Evolutionary conservation across 805 yeast species (phyloP).

Genomic region (Lachancea lanzarotensis): DNA sequence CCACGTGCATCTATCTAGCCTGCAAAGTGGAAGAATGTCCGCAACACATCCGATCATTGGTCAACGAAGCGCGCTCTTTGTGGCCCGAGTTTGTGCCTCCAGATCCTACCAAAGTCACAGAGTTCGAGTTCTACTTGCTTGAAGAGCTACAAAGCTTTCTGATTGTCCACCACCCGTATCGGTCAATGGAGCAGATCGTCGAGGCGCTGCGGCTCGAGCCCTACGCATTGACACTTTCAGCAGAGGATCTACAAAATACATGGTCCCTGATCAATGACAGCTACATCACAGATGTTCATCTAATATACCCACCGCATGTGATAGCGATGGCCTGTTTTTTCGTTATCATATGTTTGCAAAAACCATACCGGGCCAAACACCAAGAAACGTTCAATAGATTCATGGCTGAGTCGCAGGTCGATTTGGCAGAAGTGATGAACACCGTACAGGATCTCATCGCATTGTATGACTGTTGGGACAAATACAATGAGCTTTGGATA

Average conservation of each 20-base stretch:
- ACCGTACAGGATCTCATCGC: constrained; percentile 80
- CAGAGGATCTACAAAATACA: constrained; percentile 71
- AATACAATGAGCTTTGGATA: constrained; percentile 64
- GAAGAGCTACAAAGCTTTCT: constrained; percentile 76
- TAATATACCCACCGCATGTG: constrained; percentile 83
- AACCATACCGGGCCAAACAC: constrained; percentile 7
- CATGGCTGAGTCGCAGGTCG: constrained; percentile 69
- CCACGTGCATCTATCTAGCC: constrained; percentile 83
- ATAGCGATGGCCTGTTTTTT: constrained; percentile 79
- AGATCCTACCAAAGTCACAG: constrained; percentile 86
- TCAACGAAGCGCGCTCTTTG: constrained; percentile 75
- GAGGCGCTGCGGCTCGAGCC: constrained; percentile 35
- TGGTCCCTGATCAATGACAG: constrained; percentile 91
- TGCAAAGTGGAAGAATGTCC: constrained; percentile 96
- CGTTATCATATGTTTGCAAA: constrained; percentile 46
- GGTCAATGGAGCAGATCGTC: constrained; percentile 49
- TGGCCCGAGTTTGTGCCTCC: constrained; percentile 96
- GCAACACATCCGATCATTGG: constrained; percentile 78
- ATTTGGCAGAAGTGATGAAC: constrained; percentile 69
- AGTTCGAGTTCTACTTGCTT: constrained; percentile 87
- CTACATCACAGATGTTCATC: constrained; percentile 78
- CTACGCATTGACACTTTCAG: constrained; percentile 33
- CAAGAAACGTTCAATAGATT: constrained; percentile 35
- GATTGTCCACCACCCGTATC: constrained; percentile 72
- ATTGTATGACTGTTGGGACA: constrained; percentile 78